A percentile compares a stretch with the other conserved stretches of the same genome.
These are phyloP conservation scores for Sphaerobolus stellatus DNA, from an alignment of 1,284 basidiomycete genomes.

Conservation along the genomic window DNA sequence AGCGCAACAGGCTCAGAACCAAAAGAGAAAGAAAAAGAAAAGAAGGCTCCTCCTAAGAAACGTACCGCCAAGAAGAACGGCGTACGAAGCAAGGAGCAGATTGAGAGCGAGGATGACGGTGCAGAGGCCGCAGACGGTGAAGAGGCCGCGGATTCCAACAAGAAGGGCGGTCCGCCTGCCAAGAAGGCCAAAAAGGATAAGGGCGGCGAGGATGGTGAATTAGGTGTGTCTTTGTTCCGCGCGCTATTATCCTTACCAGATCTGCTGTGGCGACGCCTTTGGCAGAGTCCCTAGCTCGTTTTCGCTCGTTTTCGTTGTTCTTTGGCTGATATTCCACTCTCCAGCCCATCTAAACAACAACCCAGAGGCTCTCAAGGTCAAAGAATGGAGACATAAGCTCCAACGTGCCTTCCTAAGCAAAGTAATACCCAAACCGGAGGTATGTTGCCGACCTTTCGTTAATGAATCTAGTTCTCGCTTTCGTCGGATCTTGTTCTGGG, in stretches of 20 bases:
- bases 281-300: slow-evolving; percentile 3
- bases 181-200: slow-evolving; percentile 69
- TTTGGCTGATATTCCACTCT: slow-evolving; percentile 13
- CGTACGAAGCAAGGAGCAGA: slow-evolving; percentile 59
- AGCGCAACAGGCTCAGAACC: slow-evolving; percentile 50
- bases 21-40: slow-evolving; percentile 36
- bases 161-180: slow-evolving; percentile 58
- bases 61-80: slow-evolving; percentile 54
- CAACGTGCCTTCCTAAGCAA: slow-evolving; percentile 84
- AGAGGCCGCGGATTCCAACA: slow-evolving; percentile 45
- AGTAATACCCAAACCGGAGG: slow-evolving; percentile 54
- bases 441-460: slow-evolving; percentile 22
- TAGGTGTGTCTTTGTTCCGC: slow-evolving; percentile 39
- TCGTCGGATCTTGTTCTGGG: background rate
- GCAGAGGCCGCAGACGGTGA: slow-evolving; percentile 39
- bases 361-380: slow-evolving; percentile 74
- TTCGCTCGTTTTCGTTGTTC: slow-evolving; percentile 11
- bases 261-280: too few relatives aligned
- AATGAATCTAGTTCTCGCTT: background rate
- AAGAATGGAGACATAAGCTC: slow-evolving; percentile 87
- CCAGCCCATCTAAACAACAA: slow-evolving; percentile 53
- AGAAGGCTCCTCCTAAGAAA: slow-evolving; percentile 36
- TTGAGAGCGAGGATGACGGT: slow-evolving; percentile 74
- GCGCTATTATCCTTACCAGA: slow-evolving; percentile 6
- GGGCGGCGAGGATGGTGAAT: slow-evolving; percentile 57